Base-by-base conservation (phyloP, 495 filamentous ascomycete genomes). In the Aspergillus funiculosus region DNA sequence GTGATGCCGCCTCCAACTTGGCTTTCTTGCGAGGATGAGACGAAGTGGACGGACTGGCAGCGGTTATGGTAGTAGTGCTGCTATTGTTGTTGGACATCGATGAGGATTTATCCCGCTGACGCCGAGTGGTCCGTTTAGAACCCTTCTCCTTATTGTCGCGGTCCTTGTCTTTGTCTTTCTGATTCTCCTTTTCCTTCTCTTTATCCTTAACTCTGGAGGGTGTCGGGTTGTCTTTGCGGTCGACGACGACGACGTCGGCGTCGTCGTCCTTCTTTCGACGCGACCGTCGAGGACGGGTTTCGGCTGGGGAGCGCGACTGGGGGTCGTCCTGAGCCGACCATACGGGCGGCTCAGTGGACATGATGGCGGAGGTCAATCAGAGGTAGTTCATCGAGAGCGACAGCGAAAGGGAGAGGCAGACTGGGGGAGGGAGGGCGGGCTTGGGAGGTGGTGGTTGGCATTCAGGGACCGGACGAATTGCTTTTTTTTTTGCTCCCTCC, bases 181-280 rank as follows among this genome's bases (percentile, higher is more conserved):
- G 30, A 13, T 51, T 53, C 21, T 63, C 52, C 46, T 62, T 62
- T 11, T 60, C 50, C 17, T 62, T 59, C 30, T 67, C 63, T 6
- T 56, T 50, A 17, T 61, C 56, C 22, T 59, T 60, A 2, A 53
- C 35, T 37, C 48, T 55, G 40, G 41, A 39, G 20, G 51, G 31
- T 36, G 55, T 60, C 39, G 52, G 10, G 6, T 31, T 32, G 14
- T 57, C 54, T 34, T 51, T 57, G 19, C 51, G 51, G 27, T 53
- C 52, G 25, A 27, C n/a, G 10, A 56, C 57, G 17, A 35, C 52
- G 25, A 27, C n/a, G 10, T 58, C 57, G 17, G 38, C 40, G 1
- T 60, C 61, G 43, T 69, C 66, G 39, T 68, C 66, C 62, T 69
- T 70, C 61, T 70, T 72, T 32, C 68, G 67, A 66, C 68, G 68